Evolutionary conservation across 208 protist genomes (phyloP).

Genomic region (Acanthamoeba royreba): DNA sequence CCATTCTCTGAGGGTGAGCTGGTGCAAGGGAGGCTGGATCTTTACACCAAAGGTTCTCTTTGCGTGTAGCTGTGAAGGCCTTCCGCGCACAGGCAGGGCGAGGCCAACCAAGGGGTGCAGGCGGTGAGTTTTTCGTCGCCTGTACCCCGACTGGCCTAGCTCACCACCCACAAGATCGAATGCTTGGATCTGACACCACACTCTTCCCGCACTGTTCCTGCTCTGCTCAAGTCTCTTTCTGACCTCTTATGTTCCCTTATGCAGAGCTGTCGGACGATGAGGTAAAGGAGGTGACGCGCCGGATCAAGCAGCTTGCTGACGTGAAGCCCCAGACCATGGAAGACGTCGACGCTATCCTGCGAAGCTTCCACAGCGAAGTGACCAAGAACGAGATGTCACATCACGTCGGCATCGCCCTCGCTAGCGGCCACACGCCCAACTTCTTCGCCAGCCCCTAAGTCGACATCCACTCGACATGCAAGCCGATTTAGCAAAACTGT

Average conservation of each 20-base stretch:
- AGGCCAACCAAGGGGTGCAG: neutral
- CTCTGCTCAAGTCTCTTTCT: neutral
- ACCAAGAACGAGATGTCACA: conserved; percentile 35
- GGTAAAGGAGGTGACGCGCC: conserved; percentile 46
- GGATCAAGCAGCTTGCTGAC: conserved; percentile 45
- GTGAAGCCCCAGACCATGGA: conserved; percentile 40
- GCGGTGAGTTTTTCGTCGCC: neutral
- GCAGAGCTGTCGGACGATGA: conserved; percentile 24
- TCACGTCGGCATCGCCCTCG: conserved; percentile 3
- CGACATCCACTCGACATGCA: too few species aligned
- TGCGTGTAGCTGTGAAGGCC: neutral
- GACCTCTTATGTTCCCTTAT: neutral
- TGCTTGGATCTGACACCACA: neutral
- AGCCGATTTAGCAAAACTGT: too few species aligned
- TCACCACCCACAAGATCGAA: neutral
- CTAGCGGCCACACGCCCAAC: conserved; percentile 12
- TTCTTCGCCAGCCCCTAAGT: neutral
- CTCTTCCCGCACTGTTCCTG: neutral
- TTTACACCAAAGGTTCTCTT: neutral
- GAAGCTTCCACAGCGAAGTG: conserved; percentile 39
- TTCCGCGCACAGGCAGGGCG: neutral
- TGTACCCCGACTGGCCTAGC: neutral
- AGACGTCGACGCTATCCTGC: conserved; percentile 6
- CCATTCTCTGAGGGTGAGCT: conserved; percentile 16
- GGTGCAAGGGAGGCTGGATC: neutral